phyloP scores from a whole-genome alignment of 2,329 filamentous ascomycete species.

The Aspergillus sergii region DNA sequence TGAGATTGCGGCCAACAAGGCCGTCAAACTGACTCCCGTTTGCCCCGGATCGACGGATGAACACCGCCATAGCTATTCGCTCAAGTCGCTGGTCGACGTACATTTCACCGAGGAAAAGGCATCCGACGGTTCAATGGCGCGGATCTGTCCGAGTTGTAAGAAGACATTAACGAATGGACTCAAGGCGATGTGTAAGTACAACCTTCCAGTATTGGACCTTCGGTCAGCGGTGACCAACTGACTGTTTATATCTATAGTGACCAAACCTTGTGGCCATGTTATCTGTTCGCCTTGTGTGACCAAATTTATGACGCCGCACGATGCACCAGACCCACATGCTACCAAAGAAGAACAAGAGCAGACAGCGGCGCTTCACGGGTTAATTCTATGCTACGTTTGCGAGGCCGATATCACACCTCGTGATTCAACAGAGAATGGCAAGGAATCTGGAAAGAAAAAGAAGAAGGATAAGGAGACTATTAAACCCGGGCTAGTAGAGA shows the following conservation, averaged over 20 bases:
- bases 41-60: constrained; percentile 74
- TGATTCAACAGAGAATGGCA: constrained; percentile 31
- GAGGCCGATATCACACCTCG: constrained; percentile 70
- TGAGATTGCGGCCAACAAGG: constrained; percentile 60
- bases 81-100: constrained; percentile 76
- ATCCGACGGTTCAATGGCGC: constrained; percentile 47
- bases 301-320: constrained; percentile 72
- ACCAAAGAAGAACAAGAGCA: constrained; percentile 50
- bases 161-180: constrained; percentile 81
- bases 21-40: constrained; percentile 67
- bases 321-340: constrained; percentile 63
- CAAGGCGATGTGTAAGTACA: constrained; percentile 65
- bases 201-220: neutral
- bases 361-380: constrained; percentile 39
- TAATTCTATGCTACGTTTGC: constrained; percentile 80
- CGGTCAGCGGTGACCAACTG: neutral
- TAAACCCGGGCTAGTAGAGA: constrained; percentile 72
- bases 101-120: constrained; percentile 74
- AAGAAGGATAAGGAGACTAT: constrained; percentile 57
- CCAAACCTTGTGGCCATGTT: constrained; percentile 89
- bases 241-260: constrained; percentile 49
- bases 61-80: constrained; percentile 71
- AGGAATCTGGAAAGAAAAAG: constrained; percentile 29
- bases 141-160: constrained; percentile 81
- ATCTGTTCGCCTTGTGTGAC: constrained; percentile 82